phyloP scores from a whole-genome alignment of 495 filamentous ascomycete genomes.

The Lichenothelia convexa region DNA sequence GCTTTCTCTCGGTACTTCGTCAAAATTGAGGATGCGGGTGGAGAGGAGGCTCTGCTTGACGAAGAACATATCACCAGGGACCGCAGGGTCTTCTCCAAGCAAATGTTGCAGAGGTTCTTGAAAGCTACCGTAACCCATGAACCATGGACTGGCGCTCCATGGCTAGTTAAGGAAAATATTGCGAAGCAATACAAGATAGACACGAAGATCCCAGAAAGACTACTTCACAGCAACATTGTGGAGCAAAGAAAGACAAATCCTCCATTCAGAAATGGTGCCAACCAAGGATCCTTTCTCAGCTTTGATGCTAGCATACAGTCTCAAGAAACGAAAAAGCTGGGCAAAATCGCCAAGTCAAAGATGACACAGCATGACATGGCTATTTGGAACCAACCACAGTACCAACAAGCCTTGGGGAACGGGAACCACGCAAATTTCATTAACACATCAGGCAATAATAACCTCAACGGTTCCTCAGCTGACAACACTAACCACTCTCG shows the following conservation, averaged over 20 bases:
- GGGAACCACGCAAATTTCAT: neutral
- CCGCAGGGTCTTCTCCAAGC: constrained; percentile 86
- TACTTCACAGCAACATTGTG: no score
- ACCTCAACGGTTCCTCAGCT: no score
- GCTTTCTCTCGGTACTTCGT: constrained; percentile 71
- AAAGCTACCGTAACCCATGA: constrained; percentile 86
- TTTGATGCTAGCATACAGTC: no score
- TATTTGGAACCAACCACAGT: neutral
- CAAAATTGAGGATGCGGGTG: constrained; percentile 45
- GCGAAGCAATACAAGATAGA: constrained; percentile 72
- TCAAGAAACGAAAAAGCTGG: no score
- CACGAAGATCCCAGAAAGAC: constrained; percentile 60
- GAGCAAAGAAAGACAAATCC: no score
- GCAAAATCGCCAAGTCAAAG: constrained; percentile 60
- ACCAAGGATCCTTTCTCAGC: no score
- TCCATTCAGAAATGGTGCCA: no score
- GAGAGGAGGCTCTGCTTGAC: constrained; percentile 61
- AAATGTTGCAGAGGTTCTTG: constrained; percentile 81
- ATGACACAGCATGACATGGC: constrained; percentile 24
- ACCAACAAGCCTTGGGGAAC: neutral
- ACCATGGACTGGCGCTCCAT: constrained; percentile 85
- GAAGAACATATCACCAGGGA: constrained; percentile 72
- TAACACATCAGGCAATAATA: no score
- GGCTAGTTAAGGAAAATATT: constrained; percentile 77
- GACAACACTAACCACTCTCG: no score